Percentiles rank a stretch among this genome's conserved stretches.
These are phyloP conservation scores for Dactylonectria estremocensis DNA, from an alignment of 2,329 filamentous ascomycete species.

Conservation along the genomic window DNA sequence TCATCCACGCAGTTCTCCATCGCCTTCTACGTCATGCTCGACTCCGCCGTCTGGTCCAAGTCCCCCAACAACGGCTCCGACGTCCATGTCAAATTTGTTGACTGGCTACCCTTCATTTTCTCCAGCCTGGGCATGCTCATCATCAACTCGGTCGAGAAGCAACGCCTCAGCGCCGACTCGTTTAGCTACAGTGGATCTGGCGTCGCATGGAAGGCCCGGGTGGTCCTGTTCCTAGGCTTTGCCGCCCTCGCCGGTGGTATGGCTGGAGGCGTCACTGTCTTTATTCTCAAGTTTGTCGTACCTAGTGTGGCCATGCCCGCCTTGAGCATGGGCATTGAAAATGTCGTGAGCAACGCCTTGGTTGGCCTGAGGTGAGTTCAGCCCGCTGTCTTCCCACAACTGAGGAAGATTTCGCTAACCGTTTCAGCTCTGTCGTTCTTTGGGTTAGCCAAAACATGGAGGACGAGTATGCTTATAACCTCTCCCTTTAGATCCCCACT, in stretches of 20 bases:
- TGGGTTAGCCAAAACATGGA: conserved; percentile 83
- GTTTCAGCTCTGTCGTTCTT: conserved; percentile 71
- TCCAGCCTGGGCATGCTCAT: conserved; percentile 78
- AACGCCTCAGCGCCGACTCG: conserved; percentile 74
- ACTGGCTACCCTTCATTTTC: conserved; percentile 80
- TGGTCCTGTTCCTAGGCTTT: conserved; percentile 78
- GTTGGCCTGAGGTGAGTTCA: conserved; percentile 71
- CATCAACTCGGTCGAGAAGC: conserved; percentile 80
- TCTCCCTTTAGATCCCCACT: conserved; percentile 65
- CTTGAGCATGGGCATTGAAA: conserved; percentile 76
- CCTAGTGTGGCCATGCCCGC: conserved; percentile 71
- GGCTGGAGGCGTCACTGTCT: conserved; percentile 78
- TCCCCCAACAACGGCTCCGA: conserved; percentile 71
- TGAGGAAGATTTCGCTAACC: conserved; percentile 32
- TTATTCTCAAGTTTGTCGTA: conserved; percentile 77
- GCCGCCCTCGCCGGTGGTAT: conserved; percentile 76
- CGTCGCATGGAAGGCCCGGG: conserved; percentile 78
- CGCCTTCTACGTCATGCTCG: conserved; percentile 79
- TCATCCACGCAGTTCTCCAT: conserved; percentile 68
- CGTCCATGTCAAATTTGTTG: conserved; percentile 75
- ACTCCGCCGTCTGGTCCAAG: conserved; percentile 78
- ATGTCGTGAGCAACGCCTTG: conserved; percentile 75
- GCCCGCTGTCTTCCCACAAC: background rate
- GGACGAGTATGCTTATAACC: conserved; percentile 79
- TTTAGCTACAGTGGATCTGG: conserved; percentile 75